Base-by-base conservation (phyloP, 371 early-diverging fungal species). In the Smittium mucronatum region DNA sequence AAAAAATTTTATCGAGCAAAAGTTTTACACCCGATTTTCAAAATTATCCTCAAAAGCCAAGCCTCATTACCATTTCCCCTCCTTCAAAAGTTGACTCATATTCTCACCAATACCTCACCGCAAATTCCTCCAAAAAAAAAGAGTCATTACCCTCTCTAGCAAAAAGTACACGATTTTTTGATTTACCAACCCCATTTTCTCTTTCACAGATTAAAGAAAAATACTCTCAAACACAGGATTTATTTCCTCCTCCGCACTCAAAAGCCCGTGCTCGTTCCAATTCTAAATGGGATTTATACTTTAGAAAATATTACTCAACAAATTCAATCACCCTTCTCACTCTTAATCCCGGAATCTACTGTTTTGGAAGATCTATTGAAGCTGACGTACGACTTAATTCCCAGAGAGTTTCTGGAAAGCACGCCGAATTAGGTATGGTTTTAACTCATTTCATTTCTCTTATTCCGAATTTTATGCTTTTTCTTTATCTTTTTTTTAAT, bases 381-480 rank as follows among this genome's bases (percentile, higher is more conserved):
- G n/a, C 34, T n/a, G 25, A 65, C n/a, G n/a, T 65, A 2, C 32
- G 36, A 36, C 34, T 65, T 2, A 33, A 65, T n/a, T 65, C 65
- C 34, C 32, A 34, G n/a, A 32, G 65, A 31, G 65, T 65, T 11
- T 65, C 65, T 5, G 34, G 34, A n/a, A 65, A 65, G 65, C 65
- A 65, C n/a, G 65, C 34, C 5, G 25, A 5, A 15, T n/a, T 65
- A 47, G 47, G 47, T 47, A 47, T 47, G n/a, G n/a, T n/a, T n/a
- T n/a, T n/a, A n/a, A n/a, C n/a, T n/a, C n/a, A n/a, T n/a, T n/a
- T n/a, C n/a, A n/a, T n/a, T n/a, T n/a, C n/a, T n/a, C n/a, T n/a
- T n/a, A n/a, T n/a, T n/a, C n/a, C n/a, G n/a, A n/a, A n/a, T n/a
- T n/a, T n/a, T n/a, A n/a, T n/a, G n/a, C n/a, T n/a, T n/a, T n/a